Percentiles rank a stretch among this genome's conserved stretches.
phyloP scores from a whole-genome alignment of 305 asterid genomes.

The Fraxinus greggii region DNA sequence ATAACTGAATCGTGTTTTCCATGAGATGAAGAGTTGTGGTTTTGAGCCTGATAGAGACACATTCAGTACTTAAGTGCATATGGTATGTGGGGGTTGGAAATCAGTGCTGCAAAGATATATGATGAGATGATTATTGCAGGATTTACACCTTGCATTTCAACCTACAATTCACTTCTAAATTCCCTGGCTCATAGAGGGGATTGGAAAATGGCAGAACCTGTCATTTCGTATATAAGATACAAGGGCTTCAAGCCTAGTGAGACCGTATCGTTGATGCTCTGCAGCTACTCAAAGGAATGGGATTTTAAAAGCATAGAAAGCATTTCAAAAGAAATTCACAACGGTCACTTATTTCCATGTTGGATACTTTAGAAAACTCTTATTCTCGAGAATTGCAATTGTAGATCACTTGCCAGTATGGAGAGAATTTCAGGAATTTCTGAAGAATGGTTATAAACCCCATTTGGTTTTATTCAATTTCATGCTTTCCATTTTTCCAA shows the following conservation, averaged over 20 bases:
- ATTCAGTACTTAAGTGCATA: constrained; percentile 75
- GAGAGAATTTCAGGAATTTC: constrained; percentile 79
- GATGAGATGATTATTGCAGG: constrained; percentile 81
- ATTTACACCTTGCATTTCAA: constrained; percentile 71
- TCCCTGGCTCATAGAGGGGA: constrained; percentile 82
- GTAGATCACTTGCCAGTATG: constrained; percentile 71
- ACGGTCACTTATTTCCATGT: constrained; percentile 76
- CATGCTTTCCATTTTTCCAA: constrained; percentile 72
- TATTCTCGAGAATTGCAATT: constrained; percentile 69
- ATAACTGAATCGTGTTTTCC: constrained; percentile 62
- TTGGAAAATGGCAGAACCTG: constrained; percentile 70
- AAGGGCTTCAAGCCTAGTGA: constrained; percentile 81
- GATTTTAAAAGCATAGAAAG: constrained; percentile 68
- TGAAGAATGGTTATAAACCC: constrained; percentile 72
- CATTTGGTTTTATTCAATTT: constrained; percentile 74
- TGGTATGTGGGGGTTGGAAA: constrained; percentile 72
- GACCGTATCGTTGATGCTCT: constrained; percentile 82
- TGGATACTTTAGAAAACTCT: constrained; percentile 85
- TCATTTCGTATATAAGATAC: constrained; percentile 57
- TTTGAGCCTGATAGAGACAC: constrained; percentile 87
- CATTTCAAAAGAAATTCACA: constrained; percentile 70
- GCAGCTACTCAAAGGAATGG: constrained; percentile 79
- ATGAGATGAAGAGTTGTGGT: constrained; percentile 83
- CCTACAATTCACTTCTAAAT: constrained; percentile 80
- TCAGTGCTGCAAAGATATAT: constrained; percentile 66